phyloP scores from a whole-genome alignment of 2,329 filamentous ascomycete genomes.

The Diaporthe velutina region DNA sequence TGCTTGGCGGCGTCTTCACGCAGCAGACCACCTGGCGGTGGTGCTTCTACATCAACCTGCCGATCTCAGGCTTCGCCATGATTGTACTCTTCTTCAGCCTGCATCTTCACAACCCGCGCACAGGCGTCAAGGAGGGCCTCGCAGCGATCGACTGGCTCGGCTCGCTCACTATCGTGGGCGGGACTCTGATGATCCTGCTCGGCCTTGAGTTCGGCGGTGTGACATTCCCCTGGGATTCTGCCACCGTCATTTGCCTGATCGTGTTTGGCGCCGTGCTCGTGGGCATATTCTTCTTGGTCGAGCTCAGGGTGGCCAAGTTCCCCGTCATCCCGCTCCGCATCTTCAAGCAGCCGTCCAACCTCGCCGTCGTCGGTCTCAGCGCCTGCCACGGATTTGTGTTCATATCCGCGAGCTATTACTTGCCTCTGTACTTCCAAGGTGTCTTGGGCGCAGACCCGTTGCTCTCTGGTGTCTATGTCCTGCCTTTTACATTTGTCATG shows the following conservation, averaged over 20 bases:
- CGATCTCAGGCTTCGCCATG: conserved; percentile 67
- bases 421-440: conserved; percentile 81
- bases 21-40: conserved; percentile 71
- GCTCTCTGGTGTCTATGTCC: conserved; percentile 70
- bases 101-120: conserved; percentile 75
- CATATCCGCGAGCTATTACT: conserved; percentile 76
- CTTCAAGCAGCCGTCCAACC: conserved; percentile 67
- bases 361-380: conserved; percentile 65
- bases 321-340: conserved; percentile 78
- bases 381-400: conserved; percentile 68
- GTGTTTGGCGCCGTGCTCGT: conserved; percentile 68
- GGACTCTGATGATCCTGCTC: conserved; percentile 77
- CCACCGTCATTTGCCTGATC: conserved; percentile 72
- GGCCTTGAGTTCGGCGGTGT: conserved; percentile 79
- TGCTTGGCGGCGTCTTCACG: conserved; percentile 73
- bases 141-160: conserved; percentile 73
- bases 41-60: conserved; percentile 64
- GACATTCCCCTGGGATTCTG: conserved; percentile 71
- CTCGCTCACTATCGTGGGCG: conserved; percentile 71
- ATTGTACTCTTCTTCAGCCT: conserved; percentile 72
- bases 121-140: conserved; percentile 71
- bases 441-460: conserved; percentile 72
- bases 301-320: conserved; percentile 73
- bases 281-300: conserved; percentile 68
- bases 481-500: conserved; percentile 70